Evolutionary conservation across 2,329 filamentous ascomycete genomes (phyloP), one percentile per base, ranked within the genome.

Genomic region (Phoma sp.): DNA sequence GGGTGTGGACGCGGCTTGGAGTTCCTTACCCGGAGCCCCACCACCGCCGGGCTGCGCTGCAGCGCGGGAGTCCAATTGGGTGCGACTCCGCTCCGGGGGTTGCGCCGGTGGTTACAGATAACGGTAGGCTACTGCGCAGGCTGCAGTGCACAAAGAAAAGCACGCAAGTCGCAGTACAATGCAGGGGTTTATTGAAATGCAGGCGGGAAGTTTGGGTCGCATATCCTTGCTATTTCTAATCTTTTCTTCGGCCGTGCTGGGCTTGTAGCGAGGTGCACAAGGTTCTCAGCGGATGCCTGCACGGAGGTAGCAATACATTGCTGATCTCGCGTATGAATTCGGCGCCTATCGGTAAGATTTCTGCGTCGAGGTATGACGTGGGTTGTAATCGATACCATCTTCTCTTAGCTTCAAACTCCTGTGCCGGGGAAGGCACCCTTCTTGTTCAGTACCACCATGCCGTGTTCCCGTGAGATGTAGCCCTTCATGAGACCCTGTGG

Each of bases 381-480:
- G 20, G 15, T 25, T 12, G 10, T 18, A 11, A 17, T 15, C 7
- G 5, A 10, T 11, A 14, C 2, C 7, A 17, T 23, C 2, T 33
- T 9, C 21, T 12, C 7, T 36, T 1, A 21, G 32, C 23, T 18
- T 46, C 34, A 87, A 18, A 87, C 79, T 26, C 91, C 90, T 20
- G 96, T 98, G 20, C 93, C 93, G 0, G 96, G 95, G 70, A 99
- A 99, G 2, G 95, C 93, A 39, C 91, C 92, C 53, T 85, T 90
- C 76, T 97, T 98, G 75, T 92, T 97, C 52, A 99, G 78, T 17
- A 99, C 95, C 23, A 99, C 90, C 63, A 93, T 93, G 28, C 89
- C 90, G 64, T 90, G 87, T 64, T 96, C 93, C 48, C 93, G 89
- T 26, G 93, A 89, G 64, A 99, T 99, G 76, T 99, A 99, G 33